Conservation (phyloP, 2,329 filamentous ascomycete species). For the Exserohilum turcica region DNA sequence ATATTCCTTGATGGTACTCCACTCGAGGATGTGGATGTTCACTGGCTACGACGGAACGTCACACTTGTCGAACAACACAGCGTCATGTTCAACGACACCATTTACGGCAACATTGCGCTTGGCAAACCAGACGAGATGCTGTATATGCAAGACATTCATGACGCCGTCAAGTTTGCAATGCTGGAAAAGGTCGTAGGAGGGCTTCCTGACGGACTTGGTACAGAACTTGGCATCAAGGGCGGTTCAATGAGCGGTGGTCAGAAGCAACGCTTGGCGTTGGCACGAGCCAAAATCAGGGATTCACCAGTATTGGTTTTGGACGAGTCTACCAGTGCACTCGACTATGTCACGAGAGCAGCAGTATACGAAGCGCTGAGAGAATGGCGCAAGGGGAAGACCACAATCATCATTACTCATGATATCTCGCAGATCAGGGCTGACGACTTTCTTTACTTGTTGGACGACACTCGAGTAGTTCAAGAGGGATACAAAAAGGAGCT, state of each 20-base stretch:
- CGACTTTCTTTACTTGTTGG: conserved; percentile 82
- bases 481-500: conserved; percentile 68
- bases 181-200: conserved; percentile 69
- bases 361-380: conserved; percentile 76
- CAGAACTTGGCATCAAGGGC: conserved; percentile 71
- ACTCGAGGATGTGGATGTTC: conserved; percentile 65
- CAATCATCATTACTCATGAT: conserved; percentile 92
- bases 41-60: conserved; percentile 78
- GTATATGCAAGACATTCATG: conserved; percentile 60
- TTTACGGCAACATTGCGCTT: conserved; percentile 78
- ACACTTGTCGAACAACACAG: conserved; percentile 83
- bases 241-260: conserved; percentile 82
- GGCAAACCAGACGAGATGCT: conserved; percentile 63
- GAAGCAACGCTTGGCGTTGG: conserved; percentile 78
- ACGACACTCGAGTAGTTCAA: conserved; percentile 69
- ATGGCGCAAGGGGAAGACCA: conserved; percentile 83
- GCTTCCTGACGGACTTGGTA: conserved; percentile 74
- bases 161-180: conserved; percentile 69
- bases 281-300: conserved; percentile 76
- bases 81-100: conserved; percentile 78
- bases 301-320: conserved; percentile 83
- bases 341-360: conserved; percentile 69
- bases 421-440: conserved; percentile 72
- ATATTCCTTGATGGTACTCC: conserved; percentile 71
- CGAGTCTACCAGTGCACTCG: conserved; percentile 85